Conservation (phyloP, 345 rosid species). For the Populus deltoides region DNA sequence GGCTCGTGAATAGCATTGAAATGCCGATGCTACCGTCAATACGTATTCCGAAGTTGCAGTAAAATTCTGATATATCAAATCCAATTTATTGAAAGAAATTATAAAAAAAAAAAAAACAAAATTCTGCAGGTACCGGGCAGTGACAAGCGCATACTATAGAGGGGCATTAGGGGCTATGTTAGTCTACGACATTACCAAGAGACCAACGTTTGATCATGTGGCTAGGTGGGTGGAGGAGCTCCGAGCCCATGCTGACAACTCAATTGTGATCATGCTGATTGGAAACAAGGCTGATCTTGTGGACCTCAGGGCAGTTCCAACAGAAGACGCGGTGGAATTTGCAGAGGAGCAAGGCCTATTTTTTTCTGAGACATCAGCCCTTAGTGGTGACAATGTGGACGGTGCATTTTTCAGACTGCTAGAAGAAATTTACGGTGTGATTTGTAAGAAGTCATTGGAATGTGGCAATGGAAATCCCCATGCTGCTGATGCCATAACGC, state of each 20-base stretch:
- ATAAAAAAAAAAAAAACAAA: too few species aligned
- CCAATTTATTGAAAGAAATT: neutral
- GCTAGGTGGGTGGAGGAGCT: constrained; percentile 26
- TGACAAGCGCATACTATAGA: constrained; percentile 73
- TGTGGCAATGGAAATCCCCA: constrained; percentile 20
- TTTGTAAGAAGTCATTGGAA: constrained; percentile 51
- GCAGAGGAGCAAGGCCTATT: constrained; percentile 73
- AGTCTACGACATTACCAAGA: constrained; percentile 67
- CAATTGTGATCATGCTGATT: constrained; percentile 65
- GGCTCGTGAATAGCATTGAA: neutral
- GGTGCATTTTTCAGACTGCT: constrained; percentile 61
- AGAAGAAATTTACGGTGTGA: constrained; percentile 51
- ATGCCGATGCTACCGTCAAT: neutral
- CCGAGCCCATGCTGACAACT: constrained; percentile 67
- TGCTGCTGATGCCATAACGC: constrained; percentile 27
- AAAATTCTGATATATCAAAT: too few species aligned
- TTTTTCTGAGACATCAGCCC: constrained; percentile 80
- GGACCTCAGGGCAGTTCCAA: constrained; percentile 61
- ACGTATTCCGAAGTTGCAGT: neutral
- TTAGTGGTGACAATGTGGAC: constrained; percentile 74
- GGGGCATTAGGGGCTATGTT: constrained; percentile 77
- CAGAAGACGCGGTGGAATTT: constrained; percentile 71
- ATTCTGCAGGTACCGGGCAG: constrained; percentile 65
- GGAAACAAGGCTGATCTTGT: constrained; percentile 77
- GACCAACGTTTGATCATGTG: constrained; percentile 49